Base-by-base conservation (phyloP, 441 rosid species). In the Pelargonium cotyledonis region DNA sequence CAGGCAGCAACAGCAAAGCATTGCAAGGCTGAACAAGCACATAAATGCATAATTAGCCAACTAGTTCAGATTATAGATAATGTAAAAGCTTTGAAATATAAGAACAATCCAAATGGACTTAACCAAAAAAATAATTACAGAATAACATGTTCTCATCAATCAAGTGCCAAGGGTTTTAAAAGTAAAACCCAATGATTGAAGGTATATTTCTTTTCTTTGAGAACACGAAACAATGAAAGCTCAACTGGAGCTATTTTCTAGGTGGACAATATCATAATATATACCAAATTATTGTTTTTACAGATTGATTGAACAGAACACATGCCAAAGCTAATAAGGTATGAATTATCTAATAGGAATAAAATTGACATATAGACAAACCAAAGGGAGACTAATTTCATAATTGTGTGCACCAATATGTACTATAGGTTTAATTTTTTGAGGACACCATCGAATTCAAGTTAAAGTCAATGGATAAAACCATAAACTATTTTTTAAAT, bases 1-100 rank as follows among this genome's bases (percentile, higher is more conserved):
- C 16, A 53, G 60, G 60, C 60, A 53, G 60, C 60, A 53, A 53
- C 60, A 53, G 60, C 60, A 53, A 15, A 53, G 19, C 60, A 53
- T 53, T 53, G 21, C 60, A 21, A 53, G 15, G 18, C 60, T 53
- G 60, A 53, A 53, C 1, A 15, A 53, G 9, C 21, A 18, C 7
- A 15, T 15, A 53, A 53, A 55, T 53, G 18, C 19, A 53, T 15
- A 53, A 53, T 53, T 53, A 53, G 21, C 21, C 60, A 53, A 53
- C 60, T 5, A 5, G 9, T 5, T 53, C 21, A 16, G 16, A 6
- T 12, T 5, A n/a, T 14, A 5, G n/a, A n/a, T 1, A 15, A 15
- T 53, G 60, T 53, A 53, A 15, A 5, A 16, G 7, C 6, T 3
- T 5, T 8, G 6, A 2, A 53, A 8, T 15, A 53, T 5, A 6